Evolutionary conservation across 345 rosid species (phyloP), one percentile per base, ranked within the genome.

Genomic region (Raphanus raphanistrum): DNA sequence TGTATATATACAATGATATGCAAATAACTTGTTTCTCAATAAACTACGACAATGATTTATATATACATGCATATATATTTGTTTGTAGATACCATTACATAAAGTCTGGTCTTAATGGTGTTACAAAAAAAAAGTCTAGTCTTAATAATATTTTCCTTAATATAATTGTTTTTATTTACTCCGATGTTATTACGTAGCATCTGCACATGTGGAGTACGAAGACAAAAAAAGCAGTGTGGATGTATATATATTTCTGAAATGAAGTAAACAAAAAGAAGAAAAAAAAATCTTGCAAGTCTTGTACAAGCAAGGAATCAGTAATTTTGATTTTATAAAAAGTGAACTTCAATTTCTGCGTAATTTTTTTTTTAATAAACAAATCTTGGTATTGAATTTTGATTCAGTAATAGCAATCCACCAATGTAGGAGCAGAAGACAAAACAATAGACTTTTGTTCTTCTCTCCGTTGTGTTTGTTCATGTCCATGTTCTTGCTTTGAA

Each of bases 351-450:
- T 66, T 71, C 50, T 63, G 43, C 12, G 36, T 74, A 63, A 60
- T 52, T 3, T 29, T 28, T 50, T 2, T 17, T 12, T 48, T 15
- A 28, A 61, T 60, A 58, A 71, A 68, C 48, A 35, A 72, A 36
- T 73, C 29, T 29, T 63, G 12, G 6, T 33, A 12, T 43, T 75
- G 59, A 26, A n/a, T 17, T 21, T 63, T 43, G 63, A 68, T 60
- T 90, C 82, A 96, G 88, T 96, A 91, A 88, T 91, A 97, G 80
- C 98, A 96, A 87, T 89, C 99, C 84, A 96, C 98, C 88, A 93
- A 83, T 83, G 95, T 81, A 6, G 92, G 85, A 81, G 90, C 84
- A n/a, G 96, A 77, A n/a, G 96, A 78, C 79, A 92, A 84, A 57
- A 88, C 90, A 79, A 96, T 81, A 41, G 88, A 72, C 55, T 87